A percentile compares a stretch with the other conserved stretches of the same genome.
phyloP scores from a whole-genome alignment of 2,329 filamentous ascomycete species.

The Tolypocladium ophioglossoides region DNA sequence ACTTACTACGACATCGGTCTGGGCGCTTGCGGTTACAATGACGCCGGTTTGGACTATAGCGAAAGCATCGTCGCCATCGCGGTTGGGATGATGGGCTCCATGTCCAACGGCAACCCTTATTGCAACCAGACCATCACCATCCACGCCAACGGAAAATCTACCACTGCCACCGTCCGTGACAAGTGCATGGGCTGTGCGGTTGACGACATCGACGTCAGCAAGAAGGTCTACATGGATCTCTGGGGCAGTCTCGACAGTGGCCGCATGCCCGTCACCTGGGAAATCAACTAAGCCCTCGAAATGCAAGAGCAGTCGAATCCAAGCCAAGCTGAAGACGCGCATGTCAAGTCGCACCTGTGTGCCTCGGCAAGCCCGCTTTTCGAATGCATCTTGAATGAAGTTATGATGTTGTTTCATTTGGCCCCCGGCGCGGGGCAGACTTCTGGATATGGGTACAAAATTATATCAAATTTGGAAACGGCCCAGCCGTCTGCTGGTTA shows the following conservation, averaged over 20 bases:
- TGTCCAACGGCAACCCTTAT: conserved; percentile 57
- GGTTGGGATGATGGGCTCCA: conserved; percentile 47
- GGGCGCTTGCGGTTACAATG: conserved; percentile 57
- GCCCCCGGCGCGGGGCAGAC: not conserved
- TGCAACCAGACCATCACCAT: conserved; percentile 62
- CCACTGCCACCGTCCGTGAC: conserved; percentile 50
- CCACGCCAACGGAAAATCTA: conserved; percentile 40
- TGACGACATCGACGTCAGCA: conserved; percentile 45
- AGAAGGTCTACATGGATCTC: conserved; percentile 44
- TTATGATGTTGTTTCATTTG: not conserved
- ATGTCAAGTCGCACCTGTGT: not conserved
- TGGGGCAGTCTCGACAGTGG: conserved; percentile 34
- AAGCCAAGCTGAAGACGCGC: not conserved
- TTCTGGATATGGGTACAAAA: not conserved
- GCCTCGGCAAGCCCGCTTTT: not conserved
- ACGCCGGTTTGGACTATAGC: conserved; percentile 40
- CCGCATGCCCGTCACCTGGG: conserved; percentile 24
- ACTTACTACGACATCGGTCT: conserved; percentile 65
- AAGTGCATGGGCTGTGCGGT: conserved; percentile 40
- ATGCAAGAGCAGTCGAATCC: not conserved
- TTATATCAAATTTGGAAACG: not conserved
- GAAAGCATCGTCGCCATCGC: conserved; percentile 62
- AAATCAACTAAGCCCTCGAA: conserved; percentile 24
- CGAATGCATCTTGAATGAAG: not conserved
- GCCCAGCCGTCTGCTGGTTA: not conserved